These are phyloP conservation scores for Niebla homalea DNA, from an alignment of 495 filamentous ascomycete species.

Conservation along the genomic window DNA sequence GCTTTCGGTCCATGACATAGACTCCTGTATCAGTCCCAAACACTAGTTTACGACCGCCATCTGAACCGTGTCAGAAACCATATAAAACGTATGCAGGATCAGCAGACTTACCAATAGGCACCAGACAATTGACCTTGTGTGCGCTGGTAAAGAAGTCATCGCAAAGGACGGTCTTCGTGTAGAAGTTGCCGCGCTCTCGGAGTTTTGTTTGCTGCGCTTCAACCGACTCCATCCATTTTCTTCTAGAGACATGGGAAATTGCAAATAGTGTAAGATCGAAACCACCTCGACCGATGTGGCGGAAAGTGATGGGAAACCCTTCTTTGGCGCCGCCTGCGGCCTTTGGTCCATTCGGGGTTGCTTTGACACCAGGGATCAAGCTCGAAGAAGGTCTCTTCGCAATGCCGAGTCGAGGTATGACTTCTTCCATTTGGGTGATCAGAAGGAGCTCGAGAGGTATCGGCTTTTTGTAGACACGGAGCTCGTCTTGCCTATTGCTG, in stretches of 20 bases:
- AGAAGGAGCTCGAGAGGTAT: conserved; percentile 90
- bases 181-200: conserved; percentile 78
- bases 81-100: background rate
- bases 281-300: conserved; percentile 89
- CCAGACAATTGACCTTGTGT: conserved; percentile 84
- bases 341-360: conserved; percentile 30
- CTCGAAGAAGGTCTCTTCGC: conserved; percentile 80
- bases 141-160: conserved; percentile 67
- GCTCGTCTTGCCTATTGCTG: conserved; percentile 84
- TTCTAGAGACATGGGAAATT: conserved; percentile 59
- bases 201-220: conserved; percentile 79
- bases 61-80: conserved; percentile 33
- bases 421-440: conserved; percentile 92
- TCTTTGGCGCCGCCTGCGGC: conserved; percentile 42
- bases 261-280: conserved; percentile 91
- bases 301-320: conserved; percentile 93
- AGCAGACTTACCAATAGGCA: conserved; percentile 59
- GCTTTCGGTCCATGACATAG: conserved; percentile 77
- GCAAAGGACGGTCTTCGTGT: conserved; percentile 76
- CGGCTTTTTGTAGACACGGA: conserved; percentile 87
- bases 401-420: conserved; percentile 69
- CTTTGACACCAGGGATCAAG: conserved; percentile 62
- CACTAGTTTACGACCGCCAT: conserved; percentile 89
- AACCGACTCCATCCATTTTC: conserved; percentile 95
- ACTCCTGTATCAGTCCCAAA: conserved; percentile 90